Evolutionary conservation across 306 rosid genomes (phyloP).

Genomic region (Gleditsia sinensis): DNA sequence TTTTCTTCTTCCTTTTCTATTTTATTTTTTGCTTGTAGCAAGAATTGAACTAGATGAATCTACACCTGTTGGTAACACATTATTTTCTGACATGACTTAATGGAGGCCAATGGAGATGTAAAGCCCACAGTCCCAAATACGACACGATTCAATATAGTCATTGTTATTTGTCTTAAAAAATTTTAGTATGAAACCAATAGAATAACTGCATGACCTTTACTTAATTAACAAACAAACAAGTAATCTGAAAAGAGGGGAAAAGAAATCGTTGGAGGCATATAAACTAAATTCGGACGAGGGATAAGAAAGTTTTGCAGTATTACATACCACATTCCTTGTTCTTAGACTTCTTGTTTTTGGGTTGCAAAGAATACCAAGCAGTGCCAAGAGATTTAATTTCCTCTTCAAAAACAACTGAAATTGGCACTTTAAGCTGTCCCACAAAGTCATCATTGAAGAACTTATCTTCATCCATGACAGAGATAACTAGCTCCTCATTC

Average conservation of each 20-base stretch:
- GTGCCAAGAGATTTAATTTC: constrained; percentile 61
- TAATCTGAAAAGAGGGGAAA: background rate
- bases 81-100: constrained; percentile 7
- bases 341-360: constrained; percentile 70
- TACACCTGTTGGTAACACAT: no score
- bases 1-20: no score
- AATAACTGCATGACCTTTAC: constrained; percentile 3
- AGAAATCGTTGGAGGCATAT: background rate
- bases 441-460: constrained; percentile 78
- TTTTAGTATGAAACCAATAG: constrained; percentile 20
- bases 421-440: constrained; percentile 64
- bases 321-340: constrained; percentile 77
- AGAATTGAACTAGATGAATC: no score
- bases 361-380: constrained; percentile 75
- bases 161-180: constrained; percentile 14
- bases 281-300: no score
- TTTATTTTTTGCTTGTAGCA: no score
- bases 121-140: background rate
- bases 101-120: constrained; percentile 28
- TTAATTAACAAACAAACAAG: background rate
- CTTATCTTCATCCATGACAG: constrained; percentile 82
- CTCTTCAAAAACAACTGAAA: constrained; percentile 67
- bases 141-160: constrained; percentile 29
- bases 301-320: background rate
- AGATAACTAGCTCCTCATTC: constrained; percentile 59